Conservation (phyloP, 2,329 filamentous ascomycete species). For the Apiospora arundinis region DNA sequence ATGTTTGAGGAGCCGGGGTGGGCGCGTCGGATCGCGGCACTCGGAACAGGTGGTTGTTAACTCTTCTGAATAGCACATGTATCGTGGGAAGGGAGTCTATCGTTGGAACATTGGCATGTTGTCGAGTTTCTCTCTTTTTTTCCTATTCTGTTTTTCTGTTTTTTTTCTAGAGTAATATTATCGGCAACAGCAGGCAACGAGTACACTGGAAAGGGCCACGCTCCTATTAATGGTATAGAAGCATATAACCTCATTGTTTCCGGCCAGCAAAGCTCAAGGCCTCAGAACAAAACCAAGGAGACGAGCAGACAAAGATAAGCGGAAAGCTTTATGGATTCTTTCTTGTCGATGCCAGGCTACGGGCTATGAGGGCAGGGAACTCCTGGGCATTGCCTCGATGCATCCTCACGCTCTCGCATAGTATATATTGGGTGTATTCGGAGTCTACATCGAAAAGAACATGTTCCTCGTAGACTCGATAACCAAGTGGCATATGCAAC, state of each 20-base stretch:
- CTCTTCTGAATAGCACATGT: slow-evolving; percentile 8
- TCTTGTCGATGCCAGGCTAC: not conserved
- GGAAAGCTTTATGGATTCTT: not conserved
- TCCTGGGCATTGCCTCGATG: not conserved
- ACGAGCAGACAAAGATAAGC: not conserved
- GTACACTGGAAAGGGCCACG: not conserved
- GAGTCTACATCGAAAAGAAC: not conserved
- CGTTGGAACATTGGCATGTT: not conserved
- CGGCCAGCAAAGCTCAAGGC: not conserved
- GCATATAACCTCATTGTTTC: not conserved
- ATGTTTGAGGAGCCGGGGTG: not conserved
- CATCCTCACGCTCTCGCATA: not conserved
- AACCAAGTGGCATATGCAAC: not conserved
- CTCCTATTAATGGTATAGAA: not conserved
- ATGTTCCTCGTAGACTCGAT: not conserved
- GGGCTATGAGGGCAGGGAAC: not conserved
- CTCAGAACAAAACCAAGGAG: not conserved
- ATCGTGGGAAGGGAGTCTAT: not conserved
- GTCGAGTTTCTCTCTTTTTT: not conserved
- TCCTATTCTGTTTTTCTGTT: not conserved
- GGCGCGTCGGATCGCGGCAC: not conserved
- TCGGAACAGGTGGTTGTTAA: not conserved
- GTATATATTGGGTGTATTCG: not conserved
- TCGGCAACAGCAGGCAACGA: not conserved
- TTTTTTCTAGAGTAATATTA: not conserved